phyloP scores from a whole-genome alignment of 2,329 filamentous ascomycete genomes.

The Xylaria sp. region DNA sequence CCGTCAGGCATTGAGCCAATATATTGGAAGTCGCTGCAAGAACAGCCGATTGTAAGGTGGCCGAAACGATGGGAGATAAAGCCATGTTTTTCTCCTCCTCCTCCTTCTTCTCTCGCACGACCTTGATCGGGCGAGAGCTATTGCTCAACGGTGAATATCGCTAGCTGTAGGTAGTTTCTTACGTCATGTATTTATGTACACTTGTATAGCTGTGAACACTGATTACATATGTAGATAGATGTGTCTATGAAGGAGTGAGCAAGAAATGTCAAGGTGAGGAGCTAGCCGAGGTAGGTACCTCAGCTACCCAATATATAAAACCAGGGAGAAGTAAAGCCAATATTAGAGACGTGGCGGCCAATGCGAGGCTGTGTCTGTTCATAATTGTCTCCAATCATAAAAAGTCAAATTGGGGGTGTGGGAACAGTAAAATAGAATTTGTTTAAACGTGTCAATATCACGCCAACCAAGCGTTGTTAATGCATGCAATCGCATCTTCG shows the following conservation, averaged over 20 bases:
- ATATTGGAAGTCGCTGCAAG: slow-evolving; percentile 77
- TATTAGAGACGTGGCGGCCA: slow-evolving; percentile 24
- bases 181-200: background rate
- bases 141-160: too few species aligned
- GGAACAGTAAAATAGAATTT: background rate
- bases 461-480: too few species aligned
- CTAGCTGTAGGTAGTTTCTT: background rate
- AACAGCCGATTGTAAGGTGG: slow-evolving; percentile 72
- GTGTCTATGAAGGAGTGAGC: background rate
- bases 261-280: background rate
- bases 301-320: too few species aligned
- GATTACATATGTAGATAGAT: background rate
- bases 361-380: slow-evolving; percentile 16
- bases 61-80: slow-evolving; percentile 64
- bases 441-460: slow-evolving; percentile 10
- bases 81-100: slow-evolving; percentile 45
- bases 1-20: slow-evolving; percentile 75
- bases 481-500: background rate
- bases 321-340: background rate
- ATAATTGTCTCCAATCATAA: slow-evolving; percentile 18
- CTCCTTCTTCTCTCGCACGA: too few species aligned
- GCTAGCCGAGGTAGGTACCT: background rate
- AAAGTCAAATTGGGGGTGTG: background rate
- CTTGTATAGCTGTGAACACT: background rate
- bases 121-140: background rate